Percentiles rank a stretch among this genome's conserved stretches.
Evolutionary conservation across 2,329 filamentous ascomycete genomes (phyloP).

Genomic region (Sodiomyces alkalinus): DNA sequence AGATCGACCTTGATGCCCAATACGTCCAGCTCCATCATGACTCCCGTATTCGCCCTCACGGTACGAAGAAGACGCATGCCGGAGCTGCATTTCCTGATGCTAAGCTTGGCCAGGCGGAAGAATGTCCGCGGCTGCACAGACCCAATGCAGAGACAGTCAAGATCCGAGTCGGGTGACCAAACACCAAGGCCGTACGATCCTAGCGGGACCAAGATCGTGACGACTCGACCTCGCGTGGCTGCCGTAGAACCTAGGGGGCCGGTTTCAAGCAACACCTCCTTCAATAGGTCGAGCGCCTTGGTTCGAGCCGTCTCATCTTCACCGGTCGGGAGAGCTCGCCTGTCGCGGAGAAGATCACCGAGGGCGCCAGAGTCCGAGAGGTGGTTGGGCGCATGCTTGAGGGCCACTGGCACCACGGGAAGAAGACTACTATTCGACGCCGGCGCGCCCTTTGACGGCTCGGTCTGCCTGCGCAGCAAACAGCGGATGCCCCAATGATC

Average conservation of each 20-base stretch:
- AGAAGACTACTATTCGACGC: constrained; percentile 6
- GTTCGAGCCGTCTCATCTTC: constrained; percentile 25
- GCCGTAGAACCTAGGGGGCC: constrained; percentile 5
- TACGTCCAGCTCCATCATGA: constrained; percentile 50
- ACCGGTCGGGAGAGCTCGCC: constrained; percentile 28
- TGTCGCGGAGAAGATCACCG: constrained; percentile 18
- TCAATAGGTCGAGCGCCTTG: constrained; percentile 29
- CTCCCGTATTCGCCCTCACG: constrained; percentile 42
- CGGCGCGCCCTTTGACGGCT: background rate
- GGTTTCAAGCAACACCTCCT: constrained; percentile 22
- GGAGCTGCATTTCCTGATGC: constrained; percentile 30
- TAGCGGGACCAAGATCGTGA: constrained; percentile 41
- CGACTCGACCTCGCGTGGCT: constrained; percentile 8
- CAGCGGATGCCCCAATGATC: constrained; percentile 45
- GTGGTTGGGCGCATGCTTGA: constrained; percentile 13
- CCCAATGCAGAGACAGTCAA: constrained; percentile 52
- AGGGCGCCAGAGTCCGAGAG: constrained; percentile 20
- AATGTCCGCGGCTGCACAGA: constrained; percentile 45
- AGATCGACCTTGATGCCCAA: constrained; percentile 43
- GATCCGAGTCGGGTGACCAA: constrained; percentile 44
- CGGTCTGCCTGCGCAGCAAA: constrained; percentile 13
- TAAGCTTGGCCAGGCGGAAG: constrained; percentile 40
- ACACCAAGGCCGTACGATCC: constrained; percentile 50
- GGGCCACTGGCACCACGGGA: constrained; percentile 20
- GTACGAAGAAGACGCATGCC: constrained; percentile 38